phyloP scores from a whole-genome alignment of 1,284 basidiomycete genomes.

The Ustilago bromivora region DNA sequence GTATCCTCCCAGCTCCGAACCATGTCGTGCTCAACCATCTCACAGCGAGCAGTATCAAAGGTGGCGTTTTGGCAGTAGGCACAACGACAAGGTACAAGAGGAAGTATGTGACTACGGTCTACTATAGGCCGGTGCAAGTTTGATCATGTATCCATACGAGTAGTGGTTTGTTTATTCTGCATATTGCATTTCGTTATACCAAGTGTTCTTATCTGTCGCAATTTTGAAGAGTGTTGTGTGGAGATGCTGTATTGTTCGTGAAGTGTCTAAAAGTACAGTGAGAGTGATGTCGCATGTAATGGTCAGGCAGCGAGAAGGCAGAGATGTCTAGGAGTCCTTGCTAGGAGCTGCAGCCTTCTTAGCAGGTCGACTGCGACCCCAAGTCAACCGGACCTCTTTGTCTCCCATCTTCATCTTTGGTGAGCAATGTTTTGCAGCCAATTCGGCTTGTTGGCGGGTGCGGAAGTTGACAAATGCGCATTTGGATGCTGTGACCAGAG shows the following conservation, averaged over 20 bases:
- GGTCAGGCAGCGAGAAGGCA: background rate
- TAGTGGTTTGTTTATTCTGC: background rate
- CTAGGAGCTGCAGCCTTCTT: constrained; percentile 15
- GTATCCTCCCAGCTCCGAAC: constrained; percentile 85
- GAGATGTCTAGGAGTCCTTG: background rate
- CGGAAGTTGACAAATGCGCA: constrained; percentile 97
- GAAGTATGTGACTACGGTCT: constrained; percentile 82
- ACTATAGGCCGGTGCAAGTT: constrained; percentile 77
- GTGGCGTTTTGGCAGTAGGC: constrained; percentile 92
- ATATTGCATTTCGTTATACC: constrained; percentile 6
- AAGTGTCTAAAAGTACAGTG: constrained; percentile 16
- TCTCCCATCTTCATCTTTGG: constrained; percentile 87
- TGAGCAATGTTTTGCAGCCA: constrained; percentile 85
- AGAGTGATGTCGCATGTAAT: background rate
- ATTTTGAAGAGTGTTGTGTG: background rate
- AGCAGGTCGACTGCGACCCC: constrained; percentile 74
- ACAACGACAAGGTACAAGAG: constrained; percentile 92
- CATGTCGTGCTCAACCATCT: constrained; percentile 96
- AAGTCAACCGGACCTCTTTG: constrained; percentile 81
- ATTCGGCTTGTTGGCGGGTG: constrained; percentile 82
- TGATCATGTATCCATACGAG: constrained; percentile 19
- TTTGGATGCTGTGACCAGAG: constrained; percentile 69
- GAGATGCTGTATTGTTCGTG: background rate
- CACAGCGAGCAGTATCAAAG: constrained; percentile 93
- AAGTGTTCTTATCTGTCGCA: background rate